Evolutionary conservation across 306 rosid species (phyloP), one percentile per base, ranked within the genome.

Genomic region (Datisca glomerata): DNA sequence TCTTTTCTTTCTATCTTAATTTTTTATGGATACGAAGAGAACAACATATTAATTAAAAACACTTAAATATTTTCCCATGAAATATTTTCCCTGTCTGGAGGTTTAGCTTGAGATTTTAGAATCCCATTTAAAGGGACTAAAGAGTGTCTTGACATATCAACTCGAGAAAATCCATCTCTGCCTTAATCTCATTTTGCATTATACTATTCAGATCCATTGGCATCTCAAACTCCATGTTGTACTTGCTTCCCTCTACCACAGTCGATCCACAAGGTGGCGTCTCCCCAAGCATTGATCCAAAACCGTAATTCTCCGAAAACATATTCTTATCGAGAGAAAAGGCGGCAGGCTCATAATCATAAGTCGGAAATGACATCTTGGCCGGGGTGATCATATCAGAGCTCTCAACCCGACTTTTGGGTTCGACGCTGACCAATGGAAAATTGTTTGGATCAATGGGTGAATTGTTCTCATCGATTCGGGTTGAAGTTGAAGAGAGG

Each of bases 141-240:
- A 50, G 21, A 18, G 38, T 43, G 11, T 56, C 64, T 21, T 31
- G 62, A 42, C 16, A 48, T 18, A 57, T 47, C 47, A 73, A 40
- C 47, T 68, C 67, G 18, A 68, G 35, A 40, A 68, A 34, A 24
- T 61, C 81, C 64, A 68, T 54, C 53, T 73, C 81, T 10, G 49
- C 41, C 37, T 63, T 56, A 55, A 8, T 45, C 41, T 57, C 74
- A 3, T 11, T 28, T 0, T 42, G 56, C 69, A 27, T 14, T 21
- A 46, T 27, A 41, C 48, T 40, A 16, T 59, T 60, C 33, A 59
- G 31, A 43, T 59, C 64, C 39, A 43, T 20, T 2, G 66, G 53
- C 57, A 53, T 38, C 43, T 53, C 67, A 21, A 43, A 49, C 12
- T 47, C 65, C 24, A 43, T 23, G 1, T 8, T 1, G 11, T 24